These are phyloP conservation scores for Anthostomella pinea DNA, from an alignment of 2,329 filamentous ascomycete genomes.

Conservation along the genomic window DNA sequence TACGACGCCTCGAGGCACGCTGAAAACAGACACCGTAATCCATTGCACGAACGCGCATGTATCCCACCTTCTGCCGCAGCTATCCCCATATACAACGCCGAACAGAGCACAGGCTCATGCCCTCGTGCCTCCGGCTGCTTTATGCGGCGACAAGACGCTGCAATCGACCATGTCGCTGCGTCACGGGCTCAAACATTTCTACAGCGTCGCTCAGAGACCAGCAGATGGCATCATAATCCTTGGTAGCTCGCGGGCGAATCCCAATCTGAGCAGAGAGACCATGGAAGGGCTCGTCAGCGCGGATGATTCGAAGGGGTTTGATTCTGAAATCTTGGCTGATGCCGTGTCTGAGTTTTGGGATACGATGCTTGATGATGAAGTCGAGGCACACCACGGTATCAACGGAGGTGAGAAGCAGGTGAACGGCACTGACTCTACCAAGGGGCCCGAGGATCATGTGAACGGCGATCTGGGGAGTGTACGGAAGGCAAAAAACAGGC, in stretches of 20 bases:
- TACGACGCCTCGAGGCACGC: slow-evolving; percentile 32
- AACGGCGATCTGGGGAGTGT: background rate
- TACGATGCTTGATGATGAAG: slow-evolving; percentile 32
- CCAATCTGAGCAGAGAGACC: slow-evolving; percentile 33
- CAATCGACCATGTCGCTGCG: slow-evolving; percentile 43
- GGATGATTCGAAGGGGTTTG: slow-evolving; percentile 37
- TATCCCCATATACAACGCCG: slow-evolving; percentile 36
- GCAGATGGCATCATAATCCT: slow-evolving; percentile 42
- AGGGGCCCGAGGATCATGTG: background rate
- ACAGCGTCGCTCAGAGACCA: slow-evolving; percentile 45
- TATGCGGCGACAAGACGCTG: slow-evolving; percentile 34
- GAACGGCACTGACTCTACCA: background rate
- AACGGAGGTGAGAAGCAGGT: background rate
- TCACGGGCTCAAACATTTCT: slow-evolving; percentile 46
- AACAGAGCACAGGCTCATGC: slow-evolving; percentile 44
- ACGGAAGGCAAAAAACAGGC: background rate
- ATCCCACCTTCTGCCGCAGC: slow-evolving; percentile 35
- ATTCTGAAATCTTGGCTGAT: slow-evolving; percentile 38
- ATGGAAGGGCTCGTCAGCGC: slow-evolving; percentile 30
- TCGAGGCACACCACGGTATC: background rate
- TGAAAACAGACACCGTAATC: slow-evolving; percentile 30
- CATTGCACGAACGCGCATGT: slow-evolving; percentile 41
- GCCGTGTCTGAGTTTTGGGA: slow-evolving; percentile 33
- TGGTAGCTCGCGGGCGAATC: slow-evolving; percentile 41
- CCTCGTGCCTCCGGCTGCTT: slow-evolving; percentile 37